Conservation (phyloP, 441 rosid genomes). For the Aleurites moluccanus region DNA sequence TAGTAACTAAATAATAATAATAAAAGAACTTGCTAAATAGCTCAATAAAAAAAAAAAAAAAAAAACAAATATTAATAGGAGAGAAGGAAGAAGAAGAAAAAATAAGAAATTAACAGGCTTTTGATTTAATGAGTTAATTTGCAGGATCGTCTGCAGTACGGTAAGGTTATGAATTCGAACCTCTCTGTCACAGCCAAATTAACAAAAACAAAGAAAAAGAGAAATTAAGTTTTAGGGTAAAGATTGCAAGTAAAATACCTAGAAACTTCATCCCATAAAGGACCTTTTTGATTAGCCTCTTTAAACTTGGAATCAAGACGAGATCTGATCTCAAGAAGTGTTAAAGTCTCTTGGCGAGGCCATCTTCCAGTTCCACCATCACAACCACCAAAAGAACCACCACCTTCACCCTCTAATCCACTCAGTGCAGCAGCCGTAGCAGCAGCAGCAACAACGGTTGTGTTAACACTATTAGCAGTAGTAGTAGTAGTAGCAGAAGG, state of each 20-base stretch:
- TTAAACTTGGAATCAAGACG: constrained; percentile 90
- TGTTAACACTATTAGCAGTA: constrained; percentile 22
- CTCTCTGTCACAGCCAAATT: no score
- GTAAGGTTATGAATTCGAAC: no score
- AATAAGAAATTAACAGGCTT: background rate
- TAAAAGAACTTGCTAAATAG: background rate
- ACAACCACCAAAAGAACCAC: constrained; percentile 23
- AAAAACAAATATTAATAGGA: constrained; percentile 6
- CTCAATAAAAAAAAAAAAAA: background rate
- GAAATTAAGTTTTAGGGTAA: constrained; percentile 23
- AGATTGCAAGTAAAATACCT: constrained; percentile 41
- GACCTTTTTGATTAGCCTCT: constrained; percentile 95
- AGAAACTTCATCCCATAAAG: constrained; percentile 95
- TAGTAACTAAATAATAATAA: background rate
- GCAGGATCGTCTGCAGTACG: no score
- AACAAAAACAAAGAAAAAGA: background rate
- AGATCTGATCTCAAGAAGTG: constrained; percentile 97
- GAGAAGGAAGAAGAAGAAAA: background rate
- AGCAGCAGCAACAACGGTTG: constrained; percentile 15
- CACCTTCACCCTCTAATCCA: constrained; percentile 21
- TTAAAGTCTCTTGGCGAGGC: constrained; percentile 96
- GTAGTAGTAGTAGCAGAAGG: constrained; percentile 10
- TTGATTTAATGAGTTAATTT: no score
- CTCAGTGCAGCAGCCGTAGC: constrained; percentile 14
- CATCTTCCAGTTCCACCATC: constrained; percentile 57